Evolutionary conservation across 2,329 filamentous ascomycete species (phyloP).

Genomic region (Coleophoma crateriformis): DNA sequence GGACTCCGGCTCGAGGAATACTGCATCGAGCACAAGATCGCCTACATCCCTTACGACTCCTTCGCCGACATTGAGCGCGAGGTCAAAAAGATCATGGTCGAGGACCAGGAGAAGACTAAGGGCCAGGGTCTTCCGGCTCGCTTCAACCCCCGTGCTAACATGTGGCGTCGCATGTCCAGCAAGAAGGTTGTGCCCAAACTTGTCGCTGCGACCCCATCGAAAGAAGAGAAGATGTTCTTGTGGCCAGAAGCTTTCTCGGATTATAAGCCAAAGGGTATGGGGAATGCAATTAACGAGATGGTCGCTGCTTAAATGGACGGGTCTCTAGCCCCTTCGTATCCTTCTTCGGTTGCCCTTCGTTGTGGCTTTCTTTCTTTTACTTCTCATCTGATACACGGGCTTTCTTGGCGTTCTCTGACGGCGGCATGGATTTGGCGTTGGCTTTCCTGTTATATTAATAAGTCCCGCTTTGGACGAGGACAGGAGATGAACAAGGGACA

Average conservation of each 20-base stretch:
- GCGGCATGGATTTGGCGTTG: too few relatives aligned
- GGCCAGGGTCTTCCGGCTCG: conserved; percentile 52
- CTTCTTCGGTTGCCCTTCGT: background rate
- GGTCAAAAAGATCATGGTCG: conserved; percentile 48
- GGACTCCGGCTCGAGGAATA: conserved; percentile 61
- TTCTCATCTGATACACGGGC: background rate
- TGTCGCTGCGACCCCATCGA: conserved; percentile 43
- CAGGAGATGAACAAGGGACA: too few relatives aligned
- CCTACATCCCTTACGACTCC: conserved; percentile 58
- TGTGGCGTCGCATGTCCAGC: conserved; percentile 60
- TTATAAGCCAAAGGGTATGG: conserved; percentile 17
- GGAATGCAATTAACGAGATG: conserved; percentile 9
- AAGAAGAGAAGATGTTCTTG: conserved; percentile 56
- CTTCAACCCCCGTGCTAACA: conserved; percentile 64
- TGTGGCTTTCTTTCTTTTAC: background rate
- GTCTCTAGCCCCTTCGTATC: too few relatives aligned
- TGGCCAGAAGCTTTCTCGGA: conserved; percentile 55
- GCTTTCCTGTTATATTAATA: too few relatives aligned
- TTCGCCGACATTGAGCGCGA: conserved; percentile 61
- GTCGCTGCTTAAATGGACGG: conserved; percentile 11
- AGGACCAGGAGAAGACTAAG: conserved; percentile 56
- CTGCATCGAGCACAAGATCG: conserved; percentile 55
- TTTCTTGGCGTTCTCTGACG: background rate
- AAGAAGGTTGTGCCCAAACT: conserved; percentile 47
- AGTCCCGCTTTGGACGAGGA: too few relatives aligned